These are phyloP conservation scores for Xylaria cubensis DNA, from an alignment of 495 filamentous ascomycete genomes.

Conservation along the genomic window DNA sequence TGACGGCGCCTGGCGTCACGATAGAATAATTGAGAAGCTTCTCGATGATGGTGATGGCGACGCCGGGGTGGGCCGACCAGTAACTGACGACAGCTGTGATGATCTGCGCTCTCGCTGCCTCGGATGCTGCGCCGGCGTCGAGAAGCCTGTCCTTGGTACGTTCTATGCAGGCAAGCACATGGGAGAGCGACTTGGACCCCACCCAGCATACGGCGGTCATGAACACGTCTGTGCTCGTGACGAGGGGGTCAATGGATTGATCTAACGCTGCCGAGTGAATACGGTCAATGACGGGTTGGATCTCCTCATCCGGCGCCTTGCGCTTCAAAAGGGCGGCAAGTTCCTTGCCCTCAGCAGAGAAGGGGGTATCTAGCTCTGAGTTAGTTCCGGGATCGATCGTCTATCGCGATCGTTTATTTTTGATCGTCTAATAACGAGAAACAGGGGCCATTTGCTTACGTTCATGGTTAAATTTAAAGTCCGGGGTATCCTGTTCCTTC, in stretches of 20 bases:
- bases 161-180: constrained; percentile 94
- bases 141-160: constrained; percentile 91
- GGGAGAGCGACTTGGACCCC: constrained; percentile 92
- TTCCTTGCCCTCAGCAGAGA: constrained; percentile 78
- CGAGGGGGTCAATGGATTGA: constrained; percentile 73
- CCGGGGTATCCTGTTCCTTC: constrained; percentile 91
- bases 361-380: constrained; percentile 69
- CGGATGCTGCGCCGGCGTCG: constrained; percentile 73
- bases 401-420: not conserved
- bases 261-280: constrained; percentile 79
- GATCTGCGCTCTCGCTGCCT: constrained; percentile 81
- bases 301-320: constrained; percentile 82
- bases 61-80: constrained; percentile 91
- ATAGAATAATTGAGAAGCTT: constrained; percentile 98
- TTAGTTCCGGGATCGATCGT: not conserved
- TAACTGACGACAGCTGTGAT: constrained; percentile 89
- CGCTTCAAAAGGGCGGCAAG: constrained; percentile 78
- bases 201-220: constrained; percentile 91
- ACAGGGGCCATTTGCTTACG: constrained; percentile 58
- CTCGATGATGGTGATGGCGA: constrained; percentile 92
- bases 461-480: constrained; percentile 87
- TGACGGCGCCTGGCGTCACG: constrained; percentile 77
- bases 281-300: constrained; percentile 74
- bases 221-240: constrained; percentile 88
- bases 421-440: not conserved